A percentile compares a stretch with the other conserved stretches of the same genome.
Evolutionary conservation across 2,329 filamentous ascomycete genomes (phyloP).

Genomic region (Neoascochyta sp.): DNA sequence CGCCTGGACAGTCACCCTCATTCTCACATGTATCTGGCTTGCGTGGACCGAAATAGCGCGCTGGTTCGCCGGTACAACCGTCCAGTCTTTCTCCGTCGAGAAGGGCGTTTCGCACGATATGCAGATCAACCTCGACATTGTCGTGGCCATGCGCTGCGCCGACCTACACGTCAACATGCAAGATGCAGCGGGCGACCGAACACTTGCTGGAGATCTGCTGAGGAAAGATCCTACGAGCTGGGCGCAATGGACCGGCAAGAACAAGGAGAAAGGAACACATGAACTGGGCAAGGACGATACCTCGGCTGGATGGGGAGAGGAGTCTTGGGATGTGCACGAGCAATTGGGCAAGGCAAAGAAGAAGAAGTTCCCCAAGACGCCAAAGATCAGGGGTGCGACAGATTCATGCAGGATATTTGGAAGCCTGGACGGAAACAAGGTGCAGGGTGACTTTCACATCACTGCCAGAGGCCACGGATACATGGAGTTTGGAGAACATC

Average conservation of each 20-base stretch:
- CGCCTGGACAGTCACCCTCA: conserved; percentile 86
- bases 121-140: conserved; percentile 94
- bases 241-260: conserved; percentile 73
- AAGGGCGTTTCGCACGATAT: conserved; percentile 82
- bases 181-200: conserved; percentile 88
- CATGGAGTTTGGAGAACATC: conserved; percentile 70
- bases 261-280: conserved; percentile 51
- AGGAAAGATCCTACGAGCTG: conserved; percentile 75
- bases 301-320: conserved; percentile 42
- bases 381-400: conserved; percentile 54
- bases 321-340: conserved; percentile 85
- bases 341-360: conserved; percentile 73
- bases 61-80: conserved; percentile 82
- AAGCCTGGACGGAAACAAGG: conserved; percentile 87
- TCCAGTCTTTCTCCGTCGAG: conserved; percentile 89
- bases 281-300: conserved; percentile 46
- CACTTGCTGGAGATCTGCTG: conserved; percentile 73
- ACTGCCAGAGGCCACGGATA: conserved; percentile 96
- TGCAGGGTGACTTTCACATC: conserved; percentile 97
- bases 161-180: conserved; percentile 96
- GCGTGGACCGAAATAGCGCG: conserved; percentile 71
- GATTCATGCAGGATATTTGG: conserved; percentile 89
- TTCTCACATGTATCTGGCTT: conserved; percentile 69
- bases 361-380: conserved; percentile 68
- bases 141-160: conserved; percentile 80